These are phyloP conservation scores for Diversispora epigaea DNA, from an alignment of 192 early-diverging fungal genomes.

Conservation along the genomic window DNA sequence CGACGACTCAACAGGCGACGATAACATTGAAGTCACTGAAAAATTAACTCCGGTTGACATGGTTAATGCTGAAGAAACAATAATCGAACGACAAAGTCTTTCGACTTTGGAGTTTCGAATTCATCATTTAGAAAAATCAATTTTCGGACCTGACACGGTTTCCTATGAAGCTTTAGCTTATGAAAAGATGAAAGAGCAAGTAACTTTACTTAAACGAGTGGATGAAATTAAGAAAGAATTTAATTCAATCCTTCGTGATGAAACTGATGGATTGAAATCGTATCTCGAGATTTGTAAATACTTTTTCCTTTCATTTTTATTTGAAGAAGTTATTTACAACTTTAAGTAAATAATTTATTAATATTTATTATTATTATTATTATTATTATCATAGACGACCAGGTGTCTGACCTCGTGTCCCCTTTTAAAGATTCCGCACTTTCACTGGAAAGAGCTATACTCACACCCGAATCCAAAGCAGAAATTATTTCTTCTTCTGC, in stretches of 20 bases:
- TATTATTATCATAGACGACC: conserved; percentile 18
- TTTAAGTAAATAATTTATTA: neutral
- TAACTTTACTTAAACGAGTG: conserved; percentile 25
- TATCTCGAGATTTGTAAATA: conserved; percentile 44
- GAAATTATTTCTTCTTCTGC: conserved; percentile 41
- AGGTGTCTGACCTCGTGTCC: conserved; percentile 11
- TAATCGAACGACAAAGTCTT: conserved; percentile 4
- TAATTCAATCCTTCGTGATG: conserved; percentile 36
- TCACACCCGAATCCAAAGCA: conserved; percentile 41
- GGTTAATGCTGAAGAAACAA: conserved; percentile 23
- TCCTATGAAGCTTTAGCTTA: conserved; percentile 4
- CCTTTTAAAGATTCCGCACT: conserved; percentile 26
- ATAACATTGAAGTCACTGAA: neutral
- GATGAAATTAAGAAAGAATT: conserved; percentile 36
- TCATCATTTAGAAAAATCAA: conserved; percentile 29
- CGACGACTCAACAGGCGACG: neutral
- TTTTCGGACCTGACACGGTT: conserved; percentile 16
- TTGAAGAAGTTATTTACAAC: neutral
- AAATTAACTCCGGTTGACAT: conserved; percentile 16
- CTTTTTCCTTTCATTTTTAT: neutral
- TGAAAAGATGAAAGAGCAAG: conserved; percentile 5
- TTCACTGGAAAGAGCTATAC: conserved; percentile 41
- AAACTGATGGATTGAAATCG: conserved; percentile 30
- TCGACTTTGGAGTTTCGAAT: conserved; percentile 20
- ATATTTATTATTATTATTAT: neutral